Base-by-base conservation (phyloP, 2,329 filamentous ascomycete species). In the Phialophora tarda region DNA sequence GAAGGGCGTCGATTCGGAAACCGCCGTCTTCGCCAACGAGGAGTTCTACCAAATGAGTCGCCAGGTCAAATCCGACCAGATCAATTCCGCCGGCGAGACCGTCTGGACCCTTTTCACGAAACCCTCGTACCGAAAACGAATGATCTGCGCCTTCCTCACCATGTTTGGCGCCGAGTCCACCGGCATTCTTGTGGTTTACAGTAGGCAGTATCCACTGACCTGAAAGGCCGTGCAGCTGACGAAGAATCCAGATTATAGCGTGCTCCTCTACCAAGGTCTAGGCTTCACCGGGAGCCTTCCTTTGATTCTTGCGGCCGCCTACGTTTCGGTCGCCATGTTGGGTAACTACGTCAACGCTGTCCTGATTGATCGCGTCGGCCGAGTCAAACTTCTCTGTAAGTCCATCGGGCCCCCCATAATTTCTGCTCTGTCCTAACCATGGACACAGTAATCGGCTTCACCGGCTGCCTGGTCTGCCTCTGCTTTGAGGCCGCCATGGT, bases 351-450 rank as follows among this genome's bases (percentile, higher is more conserved):
- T 66, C 41, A 57, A 54, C 21, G 23, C 64, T 26, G 6, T 63
- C 1, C 44, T 66, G 26, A 54, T 66, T 41, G 64, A 66, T 32
- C 30, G 47, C 12, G 32, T 62, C 23, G 74, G 73, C 47, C 66
- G 73, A 24, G 66, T 69, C 2, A 71, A 69, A 5, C 63, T 73
- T 11, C 67, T 75, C 1, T 12, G 44, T 47, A 23, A 48, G 44
- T 48, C 21, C 44, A 32, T n/a, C n/a, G n/a, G n/a, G n/a, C n/a
- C n/a, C n/a, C n/a, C n/a, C n/a, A n/a, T n/a, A n/a, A n/a, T 32
- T 32, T 32, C 30, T 32, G 8, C 30, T 8, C n/a, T n/a, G 30
- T 32, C 8, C 30, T 32, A 32, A 32, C 8, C 30, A 4, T 32
- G 30, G 12, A 3, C 44, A 17, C 21, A 48, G 60, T 71, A 24